Percentiles rank a stretch among this genome's conserved stretches.
phyloP scores from a whole-genome alignment of 495 filamentous ascomycete species.

The Melanomma pulvis-pyrius region DNA sequence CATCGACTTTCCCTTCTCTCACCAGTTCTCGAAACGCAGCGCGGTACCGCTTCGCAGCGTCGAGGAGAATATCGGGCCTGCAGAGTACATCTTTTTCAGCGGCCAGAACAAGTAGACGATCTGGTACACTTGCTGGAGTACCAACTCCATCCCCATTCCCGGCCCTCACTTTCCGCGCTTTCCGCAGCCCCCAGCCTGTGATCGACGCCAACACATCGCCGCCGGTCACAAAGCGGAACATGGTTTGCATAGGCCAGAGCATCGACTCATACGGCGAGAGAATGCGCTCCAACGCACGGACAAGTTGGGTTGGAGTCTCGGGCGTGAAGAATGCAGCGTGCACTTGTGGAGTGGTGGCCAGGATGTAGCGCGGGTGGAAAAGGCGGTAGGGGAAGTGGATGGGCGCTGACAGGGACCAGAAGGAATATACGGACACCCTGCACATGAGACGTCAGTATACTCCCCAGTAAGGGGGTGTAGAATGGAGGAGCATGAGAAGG shows the following conservation, averaged over 20 bases:
- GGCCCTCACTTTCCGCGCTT: neutral
- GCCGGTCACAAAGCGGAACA: conserved; percentile 46
- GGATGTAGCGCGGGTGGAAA: conserved; percentile 54
- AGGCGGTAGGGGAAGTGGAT: conserved; percentile 48
- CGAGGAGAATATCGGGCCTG: conserved; percentile 37
- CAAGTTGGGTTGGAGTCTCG: conserved; percentile 35
- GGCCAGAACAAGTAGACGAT: conserved; percentile 44
- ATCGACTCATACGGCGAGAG: conserved; percentile 51
- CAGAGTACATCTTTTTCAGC: conserved; percentile 47
- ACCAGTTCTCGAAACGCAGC: conserved; percentile 27
- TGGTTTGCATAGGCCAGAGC: conserved; percentile 51
- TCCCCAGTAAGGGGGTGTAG: neutral
- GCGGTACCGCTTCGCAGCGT: conserved; percentile 39
- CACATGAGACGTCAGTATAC: conserved; percentile 12
- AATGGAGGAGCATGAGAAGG: too few relatives aligned
- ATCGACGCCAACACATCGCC: conserved; percentile 46
- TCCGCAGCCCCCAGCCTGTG: conserved; percentile 20
- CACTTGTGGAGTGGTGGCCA: conserved; percentile 50
- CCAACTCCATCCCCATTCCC: neutral
- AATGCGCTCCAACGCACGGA: conserved; percentile 45
- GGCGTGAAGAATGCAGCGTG: conserved; percentile 51
- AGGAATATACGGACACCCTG: conserved; percentile 48
- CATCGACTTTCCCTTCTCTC: conserved; percentile 15
- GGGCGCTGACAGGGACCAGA: conserved; percentile 51
- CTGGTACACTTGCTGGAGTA: neutral